Conservation (phyloP, 768 basidiomycete species). For the Auricularia heimuer region DNA sequence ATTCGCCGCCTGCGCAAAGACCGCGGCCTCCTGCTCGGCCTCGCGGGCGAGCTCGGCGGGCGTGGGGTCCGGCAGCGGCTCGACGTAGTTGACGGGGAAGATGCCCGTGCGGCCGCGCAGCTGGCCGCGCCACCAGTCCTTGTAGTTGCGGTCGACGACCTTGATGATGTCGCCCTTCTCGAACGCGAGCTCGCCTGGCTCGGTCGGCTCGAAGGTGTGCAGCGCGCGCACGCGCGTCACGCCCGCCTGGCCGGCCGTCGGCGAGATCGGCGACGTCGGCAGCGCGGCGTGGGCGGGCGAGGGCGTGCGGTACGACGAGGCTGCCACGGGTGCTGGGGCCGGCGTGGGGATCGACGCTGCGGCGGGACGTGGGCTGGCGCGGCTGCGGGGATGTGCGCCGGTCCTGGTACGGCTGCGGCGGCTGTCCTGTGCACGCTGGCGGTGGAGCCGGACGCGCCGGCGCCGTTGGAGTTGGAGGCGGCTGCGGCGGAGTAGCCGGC, state of each 20-base stretch:
- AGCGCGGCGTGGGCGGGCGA: slow-evolving; percentile 5
- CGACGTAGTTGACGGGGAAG: slow-evolving; percentile 95
- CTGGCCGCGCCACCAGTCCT: slow-evolving; percentile 97
- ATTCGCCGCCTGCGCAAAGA: slow-evolving; percentile 78
- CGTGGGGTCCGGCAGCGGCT: slow-evolving; percentile 78
- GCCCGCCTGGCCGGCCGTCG: background rate
- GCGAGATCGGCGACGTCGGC: slow-evolving; percentile 1
- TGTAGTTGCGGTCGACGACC: slow-evolving; percentile 87
- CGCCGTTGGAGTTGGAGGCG: slow-evolving; percentile 23
- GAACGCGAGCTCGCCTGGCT: slow-evolving; percentile 84
- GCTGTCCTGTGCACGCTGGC: slow-evolving; percentile 5
- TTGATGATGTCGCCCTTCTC: slow-evolving; percentile 90
- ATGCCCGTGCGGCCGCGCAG: slow-evolving; percentile 85
- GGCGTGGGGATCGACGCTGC: slow-evolving; percentile 9
- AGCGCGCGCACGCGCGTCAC: slow-evolving; percentile 82
- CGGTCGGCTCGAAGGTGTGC: slow-evolving; percentile 80
- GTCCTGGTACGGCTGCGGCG: slow-evolving; percentile 5
- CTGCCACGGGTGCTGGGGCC: background rate
- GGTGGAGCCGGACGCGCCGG: slow-evolving; percentile 24
- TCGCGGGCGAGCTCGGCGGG: slow-evolving; percentile 67
- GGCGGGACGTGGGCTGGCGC: background rate
- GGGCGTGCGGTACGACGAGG: slow-evolving; percentile 1
- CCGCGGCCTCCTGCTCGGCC: slow-evolving; percentile 75
- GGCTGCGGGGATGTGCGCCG: background rate
- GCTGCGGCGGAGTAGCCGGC: slow-evolving; percentile 31